These are phyloP conservation scores for Ceratocystis cubensis DNA, from an alignment of 2,329 filamentous ascomycete species.

Conservation along the genomic window DNA sequence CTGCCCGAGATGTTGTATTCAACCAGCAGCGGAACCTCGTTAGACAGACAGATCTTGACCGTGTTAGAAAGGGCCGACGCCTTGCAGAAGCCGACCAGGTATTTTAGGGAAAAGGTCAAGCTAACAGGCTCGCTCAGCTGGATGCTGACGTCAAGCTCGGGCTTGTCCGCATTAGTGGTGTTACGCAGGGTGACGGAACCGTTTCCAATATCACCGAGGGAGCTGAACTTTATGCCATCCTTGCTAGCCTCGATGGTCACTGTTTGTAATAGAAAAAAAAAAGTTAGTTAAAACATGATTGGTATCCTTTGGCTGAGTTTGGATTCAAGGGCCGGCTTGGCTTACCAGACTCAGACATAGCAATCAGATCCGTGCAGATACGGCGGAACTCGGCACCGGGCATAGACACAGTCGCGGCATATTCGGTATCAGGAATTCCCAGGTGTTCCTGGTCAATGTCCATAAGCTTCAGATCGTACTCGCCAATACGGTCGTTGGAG, in stretches of 20 bases:
- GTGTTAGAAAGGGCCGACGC: constrained; percentile 67
- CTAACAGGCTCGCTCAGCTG: constrained; percentile 83
- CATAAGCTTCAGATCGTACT: constrained; percentile 99
- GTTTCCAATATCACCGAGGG: constrained; percentile 88
- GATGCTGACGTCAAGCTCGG: constrained; percentile 73
- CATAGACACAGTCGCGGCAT: constrained; percentile 82
- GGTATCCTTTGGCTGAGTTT: neutral
- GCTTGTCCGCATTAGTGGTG: constrained; percentile 82
- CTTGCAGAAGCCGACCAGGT: constrained; percentile 99
- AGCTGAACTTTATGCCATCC: constrained; percentile 92
- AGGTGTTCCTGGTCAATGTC: constrained; percentile 99
- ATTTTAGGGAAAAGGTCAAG: constrained; percentile 96
- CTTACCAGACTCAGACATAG: constrained; percentile 90
- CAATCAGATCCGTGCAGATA: constrained; percentile 84
- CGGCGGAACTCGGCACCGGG: constrained; percentile 81
- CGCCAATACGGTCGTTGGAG: constrained; percentile 80
- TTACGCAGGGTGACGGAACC: constrained; percentile 84
- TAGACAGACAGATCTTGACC: constrained; percentile 88
- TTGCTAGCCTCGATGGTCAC: constrained; percentile 94
- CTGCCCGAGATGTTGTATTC: constrained; percentile 74
- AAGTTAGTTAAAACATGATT: constrained; percentile 21
- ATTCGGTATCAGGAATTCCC: constrained; percentile 98
- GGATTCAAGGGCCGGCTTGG: constrained; percentile 18
- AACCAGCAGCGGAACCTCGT: constrained; percentile 89
- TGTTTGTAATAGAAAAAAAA: constrained; percentile 34